A percentile compares a stretch with the other conserved stretches of the same genome.
Evolutionary conservation across 139 green algal species (phyloP).

Genomic region (Micromonas pusilla): DNA sequence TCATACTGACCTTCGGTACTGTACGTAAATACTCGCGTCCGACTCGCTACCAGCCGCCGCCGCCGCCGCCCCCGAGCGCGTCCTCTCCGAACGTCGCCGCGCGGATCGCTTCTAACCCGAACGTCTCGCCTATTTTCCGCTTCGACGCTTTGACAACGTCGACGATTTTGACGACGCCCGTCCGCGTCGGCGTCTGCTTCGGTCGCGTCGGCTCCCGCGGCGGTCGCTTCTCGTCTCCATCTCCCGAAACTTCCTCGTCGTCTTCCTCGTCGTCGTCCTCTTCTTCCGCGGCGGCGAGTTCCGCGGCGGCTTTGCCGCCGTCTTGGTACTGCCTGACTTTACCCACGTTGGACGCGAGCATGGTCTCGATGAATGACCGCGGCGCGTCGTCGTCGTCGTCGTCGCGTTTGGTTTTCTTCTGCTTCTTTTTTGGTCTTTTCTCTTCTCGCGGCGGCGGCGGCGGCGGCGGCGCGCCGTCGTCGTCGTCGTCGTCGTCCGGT

Average conservation of each 20-base stretch:
- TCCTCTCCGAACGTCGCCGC: background rate
- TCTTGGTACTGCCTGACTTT: too few relatives aligned
- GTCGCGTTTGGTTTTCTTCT: background rate
- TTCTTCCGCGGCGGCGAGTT: background rate
- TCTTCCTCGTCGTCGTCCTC: background rate
- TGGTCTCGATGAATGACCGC: background rate
- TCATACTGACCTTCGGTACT: too few relatives aligned
- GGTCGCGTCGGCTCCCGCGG: background rate
- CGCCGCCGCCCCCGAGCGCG: too few relatives aligned
- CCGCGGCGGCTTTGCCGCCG: too few relatives aligned
- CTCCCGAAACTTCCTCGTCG: background rate
- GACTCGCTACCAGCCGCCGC: background rate
- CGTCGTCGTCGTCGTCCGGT: background rate
- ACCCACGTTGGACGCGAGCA: background rate
- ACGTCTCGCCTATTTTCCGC: background rate
- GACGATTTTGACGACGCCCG: slow-evolving; percentile 3
- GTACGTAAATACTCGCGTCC: background rate
- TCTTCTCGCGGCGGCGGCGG: background rate
- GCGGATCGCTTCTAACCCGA: background rate
- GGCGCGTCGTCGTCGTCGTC: background rate
- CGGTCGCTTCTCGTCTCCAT: too few relatives aligned
- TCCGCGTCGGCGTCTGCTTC: background rate
- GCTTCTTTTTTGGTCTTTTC: background rate
- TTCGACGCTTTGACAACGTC: background rate
- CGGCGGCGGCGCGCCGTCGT: background rate